Evolutionary conservation across 2,329 filamentous ascomycete genomes (phyloP).

Genomic region (Endoconidiophora polonica): DNA sequence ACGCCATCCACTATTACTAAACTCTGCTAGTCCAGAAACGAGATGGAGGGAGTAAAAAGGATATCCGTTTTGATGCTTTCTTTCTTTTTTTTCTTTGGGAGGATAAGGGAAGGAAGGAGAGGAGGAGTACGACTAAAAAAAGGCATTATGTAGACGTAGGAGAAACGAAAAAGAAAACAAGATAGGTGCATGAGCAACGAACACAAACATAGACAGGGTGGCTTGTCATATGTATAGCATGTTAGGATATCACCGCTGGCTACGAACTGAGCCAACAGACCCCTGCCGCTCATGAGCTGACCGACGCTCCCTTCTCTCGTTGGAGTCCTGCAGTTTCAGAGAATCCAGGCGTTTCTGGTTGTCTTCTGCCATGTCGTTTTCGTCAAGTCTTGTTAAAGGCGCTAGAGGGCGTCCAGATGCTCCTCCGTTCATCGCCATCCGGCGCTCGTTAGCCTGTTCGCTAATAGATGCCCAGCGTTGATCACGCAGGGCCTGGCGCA

Average conservation of each 20-base stretch:
- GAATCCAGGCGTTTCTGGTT: constrained; percentile 79
- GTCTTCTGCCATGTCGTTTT: constrained; percentile 67
- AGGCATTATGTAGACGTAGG: background rate
- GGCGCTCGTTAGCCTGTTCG: constrained; percentile 60
- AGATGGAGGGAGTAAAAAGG: background rate
- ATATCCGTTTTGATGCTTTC: too few relatives aligned
- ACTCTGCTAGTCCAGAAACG: too few relatives aligned
- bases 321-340: constrained; percentile 70
- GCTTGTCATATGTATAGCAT: background rate
- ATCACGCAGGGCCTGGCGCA: constrained; percentile 65
- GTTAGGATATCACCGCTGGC: constrained; percentile 27
- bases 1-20: too few relatives aligned
- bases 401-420: constrained; percentile 24
- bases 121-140: too few relatives aligned
- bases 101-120: background rate
- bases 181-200: constrained; percentile 9
- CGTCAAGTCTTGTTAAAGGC: constrained; percentile 42
- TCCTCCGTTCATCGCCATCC: constrained; percentile 24
- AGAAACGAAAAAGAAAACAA: constrained; percentile 10
- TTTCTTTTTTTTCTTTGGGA: too few relatives aligned
- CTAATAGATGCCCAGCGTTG: constrained; percentile 78
- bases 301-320: constrained; percentile 34
- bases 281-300: constrained; percentile 41
- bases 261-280: constrained; percentile 37
- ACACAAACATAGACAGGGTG: too few relatives aligned